Evolutionary conservation across 108 stramenopile species (phyloP).

Genomic region (Stephanodiscus minutulus): DNA sequence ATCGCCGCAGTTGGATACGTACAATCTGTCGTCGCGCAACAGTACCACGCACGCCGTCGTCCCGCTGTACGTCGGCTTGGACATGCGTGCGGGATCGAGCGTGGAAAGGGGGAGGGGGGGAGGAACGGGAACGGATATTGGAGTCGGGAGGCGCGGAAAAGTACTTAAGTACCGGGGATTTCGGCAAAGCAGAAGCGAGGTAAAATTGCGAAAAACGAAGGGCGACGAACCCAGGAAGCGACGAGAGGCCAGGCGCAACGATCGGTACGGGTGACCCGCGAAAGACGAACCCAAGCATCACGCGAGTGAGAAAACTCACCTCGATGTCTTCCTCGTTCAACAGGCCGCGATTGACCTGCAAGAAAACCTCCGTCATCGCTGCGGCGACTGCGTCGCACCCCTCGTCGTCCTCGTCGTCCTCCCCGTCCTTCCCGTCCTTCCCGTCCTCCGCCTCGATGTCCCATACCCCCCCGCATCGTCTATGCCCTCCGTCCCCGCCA

Average conservation of each 20-base stretch:
- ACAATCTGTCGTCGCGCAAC: conserved; percentile 70
- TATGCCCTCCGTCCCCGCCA: neutral
- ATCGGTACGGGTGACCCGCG: no score
- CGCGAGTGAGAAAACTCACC: conserved; percentile 7
- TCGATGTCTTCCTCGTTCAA: conserved; percentile 65
- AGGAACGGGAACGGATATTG: neutral
- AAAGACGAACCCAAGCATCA: no score
- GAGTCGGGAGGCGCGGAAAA: no score
- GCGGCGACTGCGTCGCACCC: conserved; percentile 40
- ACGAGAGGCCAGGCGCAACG: no score
- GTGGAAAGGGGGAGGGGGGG: neutral
- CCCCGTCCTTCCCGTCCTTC: neutral
- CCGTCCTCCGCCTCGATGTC: neutral
- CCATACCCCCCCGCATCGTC: neutral
- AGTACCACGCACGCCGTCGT: conserved; percentile 92
- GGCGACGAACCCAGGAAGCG: no score
- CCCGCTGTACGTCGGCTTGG: conserved; percentile 77
- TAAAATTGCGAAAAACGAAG: no score
- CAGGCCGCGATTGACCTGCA: conserved; percentile 79
- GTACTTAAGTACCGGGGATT: no score
- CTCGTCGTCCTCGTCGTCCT: neutral
- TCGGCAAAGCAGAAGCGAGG: neutral
- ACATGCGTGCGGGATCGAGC: neutral
- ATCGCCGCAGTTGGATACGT: conserved; percentile 90
- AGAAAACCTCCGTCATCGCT: conserved; percentile 80